Evolutionary conservation across 108 stramenopile genomes (phyloP), one percentile per base, ranked within the genome.

Genomic region (Pelagomonas calceolata): DNA sequence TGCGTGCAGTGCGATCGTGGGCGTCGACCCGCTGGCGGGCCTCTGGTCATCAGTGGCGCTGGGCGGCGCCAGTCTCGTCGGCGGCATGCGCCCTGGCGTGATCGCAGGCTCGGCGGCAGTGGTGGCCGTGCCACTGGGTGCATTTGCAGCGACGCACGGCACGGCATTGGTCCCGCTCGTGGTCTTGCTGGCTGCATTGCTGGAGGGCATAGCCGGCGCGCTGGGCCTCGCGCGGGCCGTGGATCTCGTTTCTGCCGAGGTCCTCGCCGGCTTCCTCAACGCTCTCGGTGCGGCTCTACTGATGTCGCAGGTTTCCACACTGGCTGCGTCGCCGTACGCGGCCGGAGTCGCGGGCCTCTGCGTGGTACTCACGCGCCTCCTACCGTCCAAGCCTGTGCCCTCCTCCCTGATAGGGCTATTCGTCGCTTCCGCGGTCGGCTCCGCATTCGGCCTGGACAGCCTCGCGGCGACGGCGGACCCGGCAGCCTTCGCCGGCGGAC

Each of bases 261-360:
- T 82, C 5, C 35, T 82, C 5, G 78, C 78, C n/a, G 81, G 81
- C 10, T 82, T 82, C 60, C 64, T 82, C 29, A 82, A 82, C 72
- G 78, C 75, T 34, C 63, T 82, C 60, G 81, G 77, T 31, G 63
- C 76, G 0, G 76, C 79, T 21, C 34, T 81, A 26, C 34, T 81
- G 26, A 37, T 74, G 36, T 77, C 77, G 5, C 81, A 82, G 33
- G 66, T 78, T 64, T 71, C 66, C 21, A 14, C 33, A 45, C 15
- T 15, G 33, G 26, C 14, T 14, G 30, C 60, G 39, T 32, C 78
- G 3, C 76, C 81, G 0, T 51, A 39, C 7, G 36, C 64, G 10
- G 78, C 67, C 18, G 75, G 74, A 34, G 63, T 76, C 36, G 70
- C 81, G 65, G n/a, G 69, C 30, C 60, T 82, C 32, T 79, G 78